Percentiles rank a stretch among this genome's conserved stretches.
Conservation (phyloP, 2,329 filamentous ascomycete genomes). For the Aaosphaeria arxii region DNA sequence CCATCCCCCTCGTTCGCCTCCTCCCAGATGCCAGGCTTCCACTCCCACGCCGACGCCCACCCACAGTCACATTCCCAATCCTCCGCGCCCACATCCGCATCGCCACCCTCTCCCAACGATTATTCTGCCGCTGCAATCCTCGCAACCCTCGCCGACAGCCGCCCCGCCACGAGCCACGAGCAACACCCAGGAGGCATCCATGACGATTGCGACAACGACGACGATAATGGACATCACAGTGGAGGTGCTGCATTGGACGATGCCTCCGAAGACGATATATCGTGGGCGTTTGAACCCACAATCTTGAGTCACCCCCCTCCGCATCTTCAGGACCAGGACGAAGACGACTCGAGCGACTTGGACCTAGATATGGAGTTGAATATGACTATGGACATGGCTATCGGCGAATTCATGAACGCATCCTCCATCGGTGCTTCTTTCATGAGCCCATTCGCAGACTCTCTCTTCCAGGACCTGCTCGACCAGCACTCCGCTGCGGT, state of each 20-base stretch:
- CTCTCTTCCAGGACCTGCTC: background rate
- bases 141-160: constrained; percentile 26
- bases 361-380: background rate
- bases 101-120: constrained; percentile 12
- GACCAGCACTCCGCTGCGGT: background rate
- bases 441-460: background rate
- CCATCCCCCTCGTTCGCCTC: too few species aligned
- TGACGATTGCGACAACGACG: constrained; percentile 3
- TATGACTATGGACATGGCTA: background rate
- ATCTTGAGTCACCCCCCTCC: background rate
- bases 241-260: constrained; percentile 26
- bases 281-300: background rate
- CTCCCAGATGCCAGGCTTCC: constrained; percentile 1
- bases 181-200: constrained; percentile 12
- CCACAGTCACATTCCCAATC: background rate
- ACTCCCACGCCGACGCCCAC: constrained; percentile 6
- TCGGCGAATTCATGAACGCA: too few species aligned
- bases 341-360: background rate
- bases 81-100: background rate
- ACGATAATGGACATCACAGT: constrained; percentile 8
- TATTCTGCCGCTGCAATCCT: constrained; percentile 25
- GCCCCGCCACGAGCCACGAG: constrained; percentile 23
- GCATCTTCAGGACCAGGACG: background rate
- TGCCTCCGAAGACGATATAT: background rate
- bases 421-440: too few species aligned